phyloP scores from a whole-genome alignment of 371 early-diverging fungal genomes.

The Circinella umbellata region DNA sequence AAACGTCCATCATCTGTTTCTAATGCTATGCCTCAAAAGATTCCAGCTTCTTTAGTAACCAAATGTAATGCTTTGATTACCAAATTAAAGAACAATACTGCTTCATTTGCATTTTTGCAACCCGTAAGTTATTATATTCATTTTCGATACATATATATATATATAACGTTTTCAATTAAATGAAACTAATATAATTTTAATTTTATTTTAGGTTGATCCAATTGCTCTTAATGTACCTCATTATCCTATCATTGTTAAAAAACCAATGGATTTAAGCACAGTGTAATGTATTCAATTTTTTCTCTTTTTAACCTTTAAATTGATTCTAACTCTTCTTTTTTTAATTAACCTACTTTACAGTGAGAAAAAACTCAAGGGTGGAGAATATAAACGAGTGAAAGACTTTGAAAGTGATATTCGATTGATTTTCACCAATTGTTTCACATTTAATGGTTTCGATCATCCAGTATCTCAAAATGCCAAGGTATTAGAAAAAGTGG shows the following conservation, averaged over 20 bases:
- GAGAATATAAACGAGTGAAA: slow-evolving; percentile 57
- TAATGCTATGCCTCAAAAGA: slow-evolving; percentile 13
- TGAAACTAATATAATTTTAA: neutral
- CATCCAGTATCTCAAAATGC: slow-evolving; percentile 72
- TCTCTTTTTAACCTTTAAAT: too few relatives aligned
- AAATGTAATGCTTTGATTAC: slow-evolving; percentile 37
- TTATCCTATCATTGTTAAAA: slow-evolving; percentile 81
- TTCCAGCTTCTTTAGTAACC: slow-evolving; percentile 26
- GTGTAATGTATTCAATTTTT: slow-evolving; percentile 27
- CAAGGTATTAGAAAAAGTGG: slow-evolving; percentile 49
- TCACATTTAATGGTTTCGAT: slow-evolving; percentile 81
- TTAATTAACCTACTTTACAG: slow-evolving; percentile 39
- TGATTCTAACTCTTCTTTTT: neutral
- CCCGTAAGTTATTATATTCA: slow-evolving; percentile 70
- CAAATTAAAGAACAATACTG: slow-evolving; percentile 45
- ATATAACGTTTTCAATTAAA: neutral
- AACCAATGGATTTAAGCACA: slow-evolving; percentile 85
- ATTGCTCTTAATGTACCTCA: slow-evolving; percentile 79
- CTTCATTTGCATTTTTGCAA: slow-evolving; percentile 50
- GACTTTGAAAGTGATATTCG: slow-evolving; percentile 77
- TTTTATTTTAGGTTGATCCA: slow-evolving; percentile 71
- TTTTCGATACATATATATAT: too few relatives aligned
- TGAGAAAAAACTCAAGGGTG: slow-evolving; percentile 66
- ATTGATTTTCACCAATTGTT: slow-evolving; percentile 88
- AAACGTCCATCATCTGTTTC: slow-evolving; percentile 4